These are phyloP conservation scores for Leccinellum luteum DNA, from an alignment of 768 basidiomycete species.

Conservation along the genomic window DNA sequence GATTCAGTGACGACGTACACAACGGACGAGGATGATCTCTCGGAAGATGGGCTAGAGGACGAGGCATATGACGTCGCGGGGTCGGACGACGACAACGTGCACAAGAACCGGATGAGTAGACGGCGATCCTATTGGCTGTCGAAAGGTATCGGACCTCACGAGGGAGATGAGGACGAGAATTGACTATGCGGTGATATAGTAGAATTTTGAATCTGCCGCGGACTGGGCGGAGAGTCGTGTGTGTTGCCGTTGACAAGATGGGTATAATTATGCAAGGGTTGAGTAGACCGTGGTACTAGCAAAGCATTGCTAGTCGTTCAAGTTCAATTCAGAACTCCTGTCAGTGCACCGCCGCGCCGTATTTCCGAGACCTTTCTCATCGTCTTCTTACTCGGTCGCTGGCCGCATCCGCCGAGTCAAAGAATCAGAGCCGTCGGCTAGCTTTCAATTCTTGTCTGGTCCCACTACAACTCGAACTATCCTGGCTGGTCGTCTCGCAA, in stretches of 20 bases:
- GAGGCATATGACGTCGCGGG: slow-evolving; percentile 20
- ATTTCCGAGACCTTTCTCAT: slow-evolving; percentile 1
- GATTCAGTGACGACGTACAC: slow-evolving; percentile 48
- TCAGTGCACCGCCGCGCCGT: background rate
- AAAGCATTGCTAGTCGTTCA: background rate
- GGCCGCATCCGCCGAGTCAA: slow-evolving; percentile 2
- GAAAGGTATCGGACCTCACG: slow-evolving; percentile 40
- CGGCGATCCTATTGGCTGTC: slow-evolving; percentile 59
- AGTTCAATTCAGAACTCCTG: background rate
- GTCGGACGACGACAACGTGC: slow-evolving; percentile 21
- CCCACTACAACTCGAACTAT: slow-evolving; percentile 7
- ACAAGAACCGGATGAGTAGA: slow-evolving; percentile 1
- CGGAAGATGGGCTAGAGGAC: slow-evolving; percentile 30
- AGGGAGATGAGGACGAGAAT: slow-evolving; percentile 15
- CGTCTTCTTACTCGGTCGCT: background rate
- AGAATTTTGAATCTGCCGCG: background rate
- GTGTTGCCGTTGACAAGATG: background rate
- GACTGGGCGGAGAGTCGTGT: background rate
- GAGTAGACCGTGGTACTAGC: background rate
- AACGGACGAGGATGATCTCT: slow-evolving; percentile 42
- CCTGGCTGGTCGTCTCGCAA: slow-evolving; percentile 25
- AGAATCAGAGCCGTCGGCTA: slow-evolving; percentile 11
- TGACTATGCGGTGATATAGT: background rate
- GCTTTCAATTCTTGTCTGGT: slow-evolving; percentile 6
- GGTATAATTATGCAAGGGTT: slow-evolving; percentile 3